Conservation (phyloP, 2,329 filamentous ascomycete genomes). For the Akanthomyces lecanii region DNA sequence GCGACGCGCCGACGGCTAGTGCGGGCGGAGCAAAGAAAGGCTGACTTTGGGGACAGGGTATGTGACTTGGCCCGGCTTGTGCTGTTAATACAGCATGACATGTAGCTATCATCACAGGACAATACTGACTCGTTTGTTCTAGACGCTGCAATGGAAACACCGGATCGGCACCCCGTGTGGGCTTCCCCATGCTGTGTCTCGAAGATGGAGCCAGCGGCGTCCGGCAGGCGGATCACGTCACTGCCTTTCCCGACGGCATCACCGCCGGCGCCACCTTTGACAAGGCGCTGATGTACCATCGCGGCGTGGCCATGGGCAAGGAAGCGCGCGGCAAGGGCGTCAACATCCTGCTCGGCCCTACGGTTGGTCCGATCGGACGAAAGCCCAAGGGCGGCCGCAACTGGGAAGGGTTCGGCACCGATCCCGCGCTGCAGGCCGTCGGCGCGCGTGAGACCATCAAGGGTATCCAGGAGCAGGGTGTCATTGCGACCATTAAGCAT, state of each 20-base stretch:
- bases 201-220: constrained; percentile 70
- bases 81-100: not conserved
- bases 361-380: constrained; percentile 66
- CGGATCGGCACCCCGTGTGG: constrained; percentile 64
- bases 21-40: not conserved
- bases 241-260: constrained; percentile 75
- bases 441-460: constrained; percentile 74
- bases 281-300: constrained; percentile 65
- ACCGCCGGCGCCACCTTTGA: constrained; percentile 71
- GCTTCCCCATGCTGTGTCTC: constrained; percentile 67
- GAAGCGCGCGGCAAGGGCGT: constrained; percentile 71
- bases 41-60: constrained; percentile 7
- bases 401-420: constrained; percentile 71
- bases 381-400: constrained; percentile 69
- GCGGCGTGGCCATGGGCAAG: constrained; percentile 63
- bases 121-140: constrained; percentile 2
- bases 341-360: constrained; percentile 66
- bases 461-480: constrained; percentile 58
- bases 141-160: constrained; percentile 72
- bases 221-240: constrained; percentile 68
- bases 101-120: not conserved
- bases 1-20: not conserved
- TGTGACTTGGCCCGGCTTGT: not conserved
- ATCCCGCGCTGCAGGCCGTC: constrained; percentile 70
- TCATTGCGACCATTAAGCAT: constrained; percentile 55